A percentile compares a stretch with the other conserved stretches of the same genome.
Evolutionary conservation across 2,329 filamentous ascomycete species (phyloP).

Genomic region (Monosporascus sp.): DNA sequence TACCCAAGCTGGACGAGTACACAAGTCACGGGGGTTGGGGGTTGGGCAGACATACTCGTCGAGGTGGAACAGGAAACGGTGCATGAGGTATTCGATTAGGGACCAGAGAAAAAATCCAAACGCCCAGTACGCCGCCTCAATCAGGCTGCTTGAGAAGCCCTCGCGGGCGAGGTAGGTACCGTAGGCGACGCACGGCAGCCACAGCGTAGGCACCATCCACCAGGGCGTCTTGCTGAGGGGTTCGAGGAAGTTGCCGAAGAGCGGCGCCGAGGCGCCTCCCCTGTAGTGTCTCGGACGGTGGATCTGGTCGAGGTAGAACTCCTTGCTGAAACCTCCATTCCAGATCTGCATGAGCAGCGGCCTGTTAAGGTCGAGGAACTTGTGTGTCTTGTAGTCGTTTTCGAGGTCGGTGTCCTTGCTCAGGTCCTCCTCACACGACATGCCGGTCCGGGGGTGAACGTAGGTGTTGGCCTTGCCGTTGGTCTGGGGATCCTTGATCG

Average conservation of each 20-base stretch:
- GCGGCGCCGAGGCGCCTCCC: conserved; percentile 82
- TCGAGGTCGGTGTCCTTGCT: conserved; percentile 73
- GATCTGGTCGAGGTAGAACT: conserved; percentile 96
- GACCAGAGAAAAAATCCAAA: conserved; percentile 79
- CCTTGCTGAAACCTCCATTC: conserved; percentile 80
- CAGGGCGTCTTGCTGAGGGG: conserved; percentile 92
- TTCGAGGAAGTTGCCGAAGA: conserved; percentile 98
- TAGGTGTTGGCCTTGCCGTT: conserved; percentile 23
- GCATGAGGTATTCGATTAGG: conserved; percentile 80
- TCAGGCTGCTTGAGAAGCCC: conserved; percentile 47
- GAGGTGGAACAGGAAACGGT: conserved; percentile 89
- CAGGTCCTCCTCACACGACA: conserved; percentile 84
- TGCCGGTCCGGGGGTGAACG: conserved; percentile 67
- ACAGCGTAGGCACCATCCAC: conserved; percentile 81
- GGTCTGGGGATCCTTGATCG: conserved; percentile 28
- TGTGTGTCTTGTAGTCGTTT: conserved; percentile 80
- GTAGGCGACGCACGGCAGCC: conserved; percentile 76
- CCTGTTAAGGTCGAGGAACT: conserved; percentile 84
- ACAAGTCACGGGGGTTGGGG: not conserved
- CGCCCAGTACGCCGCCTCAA: conserved; percentile 57
- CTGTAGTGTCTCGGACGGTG: conserved; percentile 95
- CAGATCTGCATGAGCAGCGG: conserved; percentile 86
- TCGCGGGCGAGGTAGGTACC: conserved; percentile 60
- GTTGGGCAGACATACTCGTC: conserved; percentile 62
- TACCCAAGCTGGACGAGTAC: not conserved